Base-by-base conservation (phyloP, 352 stramenopile species). In the Phytophthora chlamydospora region DNA sequence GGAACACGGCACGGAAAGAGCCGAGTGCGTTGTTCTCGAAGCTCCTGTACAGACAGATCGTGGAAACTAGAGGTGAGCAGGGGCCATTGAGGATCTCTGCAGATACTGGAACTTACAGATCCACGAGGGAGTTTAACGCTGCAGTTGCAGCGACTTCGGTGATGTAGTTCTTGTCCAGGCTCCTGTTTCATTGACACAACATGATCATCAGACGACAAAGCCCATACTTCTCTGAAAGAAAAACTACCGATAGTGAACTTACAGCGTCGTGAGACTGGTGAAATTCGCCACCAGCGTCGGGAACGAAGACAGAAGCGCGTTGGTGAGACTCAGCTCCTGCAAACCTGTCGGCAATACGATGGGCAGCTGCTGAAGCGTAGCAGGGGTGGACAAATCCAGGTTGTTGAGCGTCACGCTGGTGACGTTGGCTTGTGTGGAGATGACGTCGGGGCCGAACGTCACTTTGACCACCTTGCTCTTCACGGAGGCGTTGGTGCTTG, bases 21-120 rank as follows among this genome's bases (percentile, higher is more conserved):
- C 51, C 68, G 43, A 89, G 70, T 16, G 76, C 70, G 59, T 91
- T 91, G 40, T 79, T 59, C 9, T 68, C 78, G 27, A 90, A 72
- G 19, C 73, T 86, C 43, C 65, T 72, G 44, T 9, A 53, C 16
- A 39, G 27, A 29, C 43, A 27, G 1, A 45, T 32, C 38, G 34
- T 35, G 8, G n/a, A 42, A 32, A 19, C 0, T 4, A 8, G 2
- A 40, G 35, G 14, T 27, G 12, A 32, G 32, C 8, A 34, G 21
- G 21, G 21, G 21, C 21, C 21, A 33, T 34, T 17, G 1, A 31
- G 12, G 16, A 16, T n/a, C 9, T 17, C 4, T 12, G 13, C 34
- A 45, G 12, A 29, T 5, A 66, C 9, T 35, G 16, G 8, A 5
- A 75, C 80, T 38, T 66, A 90, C 80, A 91, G 52, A 16, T 75